Base-by-base conservation (phyloP, 176 grass and related monocot genomes). In the Chrysopogon serrulatus region DNA sequence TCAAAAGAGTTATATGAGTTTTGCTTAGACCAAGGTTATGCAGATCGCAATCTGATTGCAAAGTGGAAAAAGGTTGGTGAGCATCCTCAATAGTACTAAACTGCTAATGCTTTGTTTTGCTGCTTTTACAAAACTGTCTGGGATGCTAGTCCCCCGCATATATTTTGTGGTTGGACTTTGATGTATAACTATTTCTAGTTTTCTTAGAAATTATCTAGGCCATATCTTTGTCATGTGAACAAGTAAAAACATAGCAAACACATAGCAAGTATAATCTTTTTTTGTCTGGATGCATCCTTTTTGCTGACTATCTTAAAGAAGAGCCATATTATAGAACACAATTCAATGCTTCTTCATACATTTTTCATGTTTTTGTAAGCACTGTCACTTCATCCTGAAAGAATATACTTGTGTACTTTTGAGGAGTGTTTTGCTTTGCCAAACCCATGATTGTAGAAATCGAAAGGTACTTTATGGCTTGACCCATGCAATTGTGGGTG, bases 21-120 rank as follows among this genome's bases (percentile, higher is more conserved):
- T 51, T 95, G 96, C 69, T 79, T 98, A 69, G 93, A 95, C 67
- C 91, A 98, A 82, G 96, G 96, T 73, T 79, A 95, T 75, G 93
- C 96, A 16, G 93, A 98, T 62, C 68, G 47, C 56, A 98, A 92
- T 93, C 80, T 98, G 65, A 98, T 95, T 44, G 96, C 93, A 12
- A 95, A 95, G 76, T 95, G 96, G 96, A 95, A 98, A 90, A 98
- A 94, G 85, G 92, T 94, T 65, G 6, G 83, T 70, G 3, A 66
- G 1, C 33, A 35, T 43, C 34, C 19, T 32, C 10, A 23, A 23
- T 35, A 34, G 28, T 17, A 65, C 28, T 16, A 13, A 24, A 34
- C 18, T 35, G 35, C 41, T 10, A 13, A 34, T 33, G 17, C 5
- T 65, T 45, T 79, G 60, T 45, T 79, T 47, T 79, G 60, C 65